A percentile compares a stretch with the other conserved stretches of the same genome.
Evolutionary conservation across 1,284 basidiomycete genomes (phyloP).

Genomic region (Fistulina hepatica): DNA sequence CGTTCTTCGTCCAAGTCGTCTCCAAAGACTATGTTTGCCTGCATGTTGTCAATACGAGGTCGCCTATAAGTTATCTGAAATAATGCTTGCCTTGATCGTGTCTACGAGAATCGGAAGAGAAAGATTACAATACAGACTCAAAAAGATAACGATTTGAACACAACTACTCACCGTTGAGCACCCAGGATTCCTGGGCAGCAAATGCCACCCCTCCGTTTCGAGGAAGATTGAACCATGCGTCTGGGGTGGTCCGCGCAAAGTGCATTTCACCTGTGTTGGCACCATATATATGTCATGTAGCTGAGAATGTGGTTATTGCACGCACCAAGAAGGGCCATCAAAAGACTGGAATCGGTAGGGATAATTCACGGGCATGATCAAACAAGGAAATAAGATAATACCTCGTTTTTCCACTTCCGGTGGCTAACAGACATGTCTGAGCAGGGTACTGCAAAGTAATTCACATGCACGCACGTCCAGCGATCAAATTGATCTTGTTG

Average conservation of each 20-base stretch:
- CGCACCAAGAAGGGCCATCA: slow-evolving; percentile 45
- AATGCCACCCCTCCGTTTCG: slow-evolving; percentile 58
- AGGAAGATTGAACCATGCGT: slow-evolving; percentile 58
- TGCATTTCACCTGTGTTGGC: slow-evolving; percentile 45
- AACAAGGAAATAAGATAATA: neutral
- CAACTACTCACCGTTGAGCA: too few species aligned
- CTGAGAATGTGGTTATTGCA: neutral
- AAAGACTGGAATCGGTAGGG: slow-evolving; percentile 34
- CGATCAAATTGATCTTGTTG: slow-evolving; percentile 50
- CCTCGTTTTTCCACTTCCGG: too few species aligned
- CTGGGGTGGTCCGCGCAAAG: slow-evolving; percentile 42
- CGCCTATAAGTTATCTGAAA: too few species aligned
- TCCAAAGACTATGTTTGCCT: slow-evolving; percentile 81
- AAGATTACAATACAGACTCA: too few species aligned
- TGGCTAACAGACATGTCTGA: too few species aligned
- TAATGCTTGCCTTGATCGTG: slow-evolving; percentile 2
- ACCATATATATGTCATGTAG: too few species aligned
- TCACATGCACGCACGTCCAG: slow-evolving; percentile 57
- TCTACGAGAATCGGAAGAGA: too few species aligned
- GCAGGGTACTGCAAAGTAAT: too few species aligned
- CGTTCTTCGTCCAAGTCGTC: slow-evolving; percentile 60
- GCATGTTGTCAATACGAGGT: slow-evolving; percentile 34
- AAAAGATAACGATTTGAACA: too few species aligned
- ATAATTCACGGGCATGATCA: slow-evolving; percentile 29
- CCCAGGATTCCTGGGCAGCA: slow-evolving; percentile 75